These are phyloP conservation scores for Gomphus bonarii DNA, from an alignment of 1,284 basidiomycete genomes.

Conservation along the genomic window DNA sequence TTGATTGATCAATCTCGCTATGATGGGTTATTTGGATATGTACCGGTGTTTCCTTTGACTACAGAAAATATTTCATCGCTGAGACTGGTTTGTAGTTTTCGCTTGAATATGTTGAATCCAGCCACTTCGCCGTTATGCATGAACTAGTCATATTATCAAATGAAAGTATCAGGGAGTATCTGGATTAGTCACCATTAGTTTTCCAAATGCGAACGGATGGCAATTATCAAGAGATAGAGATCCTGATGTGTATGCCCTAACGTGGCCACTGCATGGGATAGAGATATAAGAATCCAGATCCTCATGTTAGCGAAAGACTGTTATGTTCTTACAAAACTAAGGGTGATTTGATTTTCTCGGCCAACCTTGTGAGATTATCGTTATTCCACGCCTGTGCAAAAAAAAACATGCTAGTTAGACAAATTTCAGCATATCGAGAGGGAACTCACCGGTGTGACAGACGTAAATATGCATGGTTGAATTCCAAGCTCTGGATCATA, in stretches of 20 bases:
- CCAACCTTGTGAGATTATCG: conserved; percentile 77
- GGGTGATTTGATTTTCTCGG: conserved; percentile 91
- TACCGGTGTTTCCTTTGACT: conserved; percentile 88
- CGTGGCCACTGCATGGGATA: conserved; percentile 57
- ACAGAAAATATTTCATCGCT: conserved; percentile 78
- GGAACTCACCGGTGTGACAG: conserved; percentile 74
- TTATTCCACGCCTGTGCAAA: conserved; percentile 87
- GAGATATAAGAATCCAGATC: background rate
- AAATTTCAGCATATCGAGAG: background rate
- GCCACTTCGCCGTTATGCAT: conserved; percentile 94
- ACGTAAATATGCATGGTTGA: conserved; percentile 93
- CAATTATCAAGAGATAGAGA: conserved; percentile 89
- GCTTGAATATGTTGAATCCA: conserved; percentile 73
- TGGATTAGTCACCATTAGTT: conserved; percentile 59
- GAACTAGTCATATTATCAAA: conserved; percentile 42
- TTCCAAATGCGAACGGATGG: conserved; percentile 82
- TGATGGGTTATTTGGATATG: conserved; percentile 14
- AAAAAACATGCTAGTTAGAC: background rate
- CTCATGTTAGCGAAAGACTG: background rate
- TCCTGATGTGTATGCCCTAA: conserved; percentile 80
- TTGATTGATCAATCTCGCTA: background rate
- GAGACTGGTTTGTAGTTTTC: conserved; percentile 63
- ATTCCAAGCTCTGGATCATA: conserved; percentile 73
- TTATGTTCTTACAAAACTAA: conserved; percentile 68
- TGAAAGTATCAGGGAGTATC: background rate